Evolutionary conservation across 78 protist species (phyloP).

Genomic region (Dictyostelium intermedium): DNA sequence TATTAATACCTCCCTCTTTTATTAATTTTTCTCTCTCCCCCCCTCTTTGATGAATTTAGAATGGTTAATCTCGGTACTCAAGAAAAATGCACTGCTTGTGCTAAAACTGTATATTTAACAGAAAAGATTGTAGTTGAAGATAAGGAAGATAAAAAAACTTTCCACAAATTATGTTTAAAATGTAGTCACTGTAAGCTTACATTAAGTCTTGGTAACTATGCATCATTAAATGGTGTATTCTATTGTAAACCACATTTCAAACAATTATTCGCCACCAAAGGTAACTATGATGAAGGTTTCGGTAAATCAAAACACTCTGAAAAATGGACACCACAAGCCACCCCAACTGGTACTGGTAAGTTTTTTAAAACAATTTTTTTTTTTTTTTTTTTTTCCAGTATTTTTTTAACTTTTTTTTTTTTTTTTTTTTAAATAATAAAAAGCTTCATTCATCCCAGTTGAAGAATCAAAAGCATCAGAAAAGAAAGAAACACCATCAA

Average conservation of each 20-base stretch:
- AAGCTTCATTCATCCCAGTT: slow-evolving; percentile 40
- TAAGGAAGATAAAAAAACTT: slow-evolving; percentile 74
- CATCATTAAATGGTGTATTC: slow-evolving; percentile 79
- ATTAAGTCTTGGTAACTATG: slow-evolving; percentile 65
- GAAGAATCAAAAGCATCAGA: slow-evolving; percentile 44
- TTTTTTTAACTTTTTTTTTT: background rate
- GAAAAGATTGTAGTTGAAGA: slow-evolving; percentile 81
- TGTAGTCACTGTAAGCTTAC: slow-evolving; percentile 82
- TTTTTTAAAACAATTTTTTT: background rate
- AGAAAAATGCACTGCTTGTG: slow-evolving; percentile 78
- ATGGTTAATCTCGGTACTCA: slow-evolving; percentile 43
- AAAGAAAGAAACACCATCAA: slow-evolving; percentile 53
- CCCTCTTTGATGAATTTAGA: background rate
- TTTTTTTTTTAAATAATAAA: background rate
- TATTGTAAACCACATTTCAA: slow-evolving; percentile 84
- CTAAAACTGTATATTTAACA: slow-evolving; percentile 76
- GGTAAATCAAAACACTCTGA: background rate
- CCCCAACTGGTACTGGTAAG: slow-evolving; percentile 21
- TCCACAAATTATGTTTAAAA: slow-evolving; percentile 85
- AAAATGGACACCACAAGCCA: slow-evolving; percentile 20
- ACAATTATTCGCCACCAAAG: slow-evolving; percentile 67
- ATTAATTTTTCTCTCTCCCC: too few relatives aligned
- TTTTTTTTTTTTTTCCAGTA: too few relatives aligned
- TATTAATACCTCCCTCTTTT: too few relatives aligned
- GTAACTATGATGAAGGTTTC: slow-evolving; percentile 38